Percentiles rank a stretch among this genome's conserved stretches.
These are phyloP conservation scores for Paraglomus brasilianum DNA, from an alignment of 192 early-diverging fungal genomes.

Conservation along the genomic window DNA sequence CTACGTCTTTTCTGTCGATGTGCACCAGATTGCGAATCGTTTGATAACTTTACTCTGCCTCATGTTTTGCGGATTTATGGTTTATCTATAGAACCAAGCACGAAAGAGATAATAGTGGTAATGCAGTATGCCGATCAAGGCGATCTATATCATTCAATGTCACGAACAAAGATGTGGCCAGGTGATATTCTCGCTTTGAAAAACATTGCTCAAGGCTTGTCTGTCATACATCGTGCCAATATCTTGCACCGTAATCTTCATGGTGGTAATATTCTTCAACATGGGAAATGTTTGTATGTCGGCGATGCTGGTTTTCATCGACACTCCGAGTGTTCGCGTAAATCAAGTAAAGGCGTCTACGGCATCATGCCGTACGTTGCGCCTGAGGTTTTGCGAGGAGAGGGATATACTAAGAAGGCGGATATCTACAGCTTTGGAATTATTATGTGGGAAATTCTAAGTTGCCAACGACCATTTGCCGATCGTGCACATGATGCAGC, in stretches of 20 bases:
- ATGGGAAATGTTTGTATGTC: conserved; percentile 38
- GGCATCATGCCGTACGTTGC: conserved; percentile 55
- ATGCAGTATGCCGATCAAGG: no score
- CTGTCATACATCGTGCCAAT: conserved; percentile 41
- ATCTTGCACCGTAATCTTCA: conserved; percentile 43
- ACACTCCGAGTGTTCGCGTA: conserved; percentile 37
- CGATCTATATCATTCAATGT: no score
- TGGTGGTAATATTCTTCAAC: conserved; percentile 41
- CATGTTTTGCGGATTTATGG: no score
- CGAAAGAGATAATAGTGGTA: no score
- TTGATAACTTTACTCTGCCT: no score
- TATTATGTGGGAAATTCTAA: conserved; percentile 52
- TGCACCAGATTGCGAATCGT: no score
- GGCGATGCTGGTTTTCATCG: conserved; percentile 39
- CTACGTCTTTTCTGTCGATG: no score
- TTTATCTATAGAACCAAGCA: no score
- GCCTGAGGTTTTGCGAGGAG: conserved; percentile 50
- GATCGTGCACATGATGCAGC: conserved; percentile 6
- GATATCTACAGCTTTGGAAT: conserved; percentile 57
- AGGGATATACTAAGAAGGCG: conserved; percentile 45
- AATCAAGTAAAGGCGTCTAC: conserved; percentile 37
- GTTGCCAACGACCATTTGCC: conserved; percentile 37
- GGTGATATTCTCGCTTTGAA: neutral
- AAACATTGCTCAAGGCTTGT: conserved; percentile 38
- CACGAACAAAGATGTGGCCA: no score